Conservation (phyloP, 2,329 filamentous ascomycete genomes). For the Mycosphaerella sp. region DNA sequence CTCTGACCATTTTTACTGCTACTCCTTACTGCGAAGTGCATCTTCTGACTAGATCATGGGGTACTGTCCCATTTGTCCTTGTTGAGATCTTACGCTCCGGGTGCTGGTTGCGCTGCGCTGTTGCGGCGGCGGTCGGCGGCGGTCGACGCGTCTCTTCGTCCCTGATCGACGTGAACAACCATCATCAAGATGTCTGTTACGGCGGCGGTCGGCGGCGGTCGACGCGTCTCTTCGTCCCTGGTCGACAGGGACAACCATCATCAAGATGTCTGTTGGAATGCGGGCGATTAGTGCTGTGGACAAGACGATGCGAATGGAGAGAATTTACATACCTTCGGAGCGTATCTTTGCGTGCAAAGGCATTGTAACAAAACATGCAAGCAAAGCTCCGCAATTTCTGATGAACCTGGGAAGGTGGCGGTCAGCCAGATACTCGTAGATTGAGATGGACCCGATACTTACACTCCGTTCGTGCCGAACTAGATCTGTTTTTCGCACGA, state of each 20-base stretch:
- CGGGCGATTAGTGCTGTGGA: neutral
- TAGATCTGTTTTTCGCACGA: conserved; percentile 78
- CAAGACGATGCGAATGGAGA: neutral
- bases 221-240: conserved; percentile 22
- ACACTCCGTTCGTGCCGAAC: conserved; percentile 50
- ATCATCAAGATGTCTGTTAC: conserved; percentile 68
- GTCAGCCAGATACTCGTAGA: conserved; percentile 38
- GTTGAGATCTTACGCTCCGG: neutral
- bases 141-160: conserved; percentile 17
- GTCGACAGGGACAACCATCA: conserved; percentile 66
- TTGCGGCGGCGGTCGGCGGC: too few relatives aligned
- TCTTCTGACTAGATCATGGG: neutral
- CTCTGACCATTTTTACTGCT: too few relatives aligned
- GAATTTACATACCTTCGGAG: conserved; percentile 58
- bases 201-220: conserved; percentile 2
- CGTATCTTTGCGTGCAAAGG: conserved; percentile 76
- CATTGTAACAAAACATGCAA: conserved; percentile 64
- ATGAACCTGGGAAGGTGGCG: conserved; percentile 54
- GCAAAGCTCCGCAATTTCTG: conserved; percentile 63
- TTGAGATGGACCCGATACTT: conserved; percentile 27
- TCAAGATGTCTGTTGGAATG: conserved; percentile 58
- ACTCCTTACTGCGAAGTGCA: too few relatives aligned
- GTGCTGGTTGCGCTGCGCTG: neutral
- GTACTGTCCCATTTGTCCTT: neutral
- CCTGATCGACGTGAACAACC: conserved; percentile 60